These are phyloP conservation scores for Aspergillus ibericus DNA, from an alignment of 2,329 filamentous ascomycete genomes.

Conservation along the genomic window DNA sequence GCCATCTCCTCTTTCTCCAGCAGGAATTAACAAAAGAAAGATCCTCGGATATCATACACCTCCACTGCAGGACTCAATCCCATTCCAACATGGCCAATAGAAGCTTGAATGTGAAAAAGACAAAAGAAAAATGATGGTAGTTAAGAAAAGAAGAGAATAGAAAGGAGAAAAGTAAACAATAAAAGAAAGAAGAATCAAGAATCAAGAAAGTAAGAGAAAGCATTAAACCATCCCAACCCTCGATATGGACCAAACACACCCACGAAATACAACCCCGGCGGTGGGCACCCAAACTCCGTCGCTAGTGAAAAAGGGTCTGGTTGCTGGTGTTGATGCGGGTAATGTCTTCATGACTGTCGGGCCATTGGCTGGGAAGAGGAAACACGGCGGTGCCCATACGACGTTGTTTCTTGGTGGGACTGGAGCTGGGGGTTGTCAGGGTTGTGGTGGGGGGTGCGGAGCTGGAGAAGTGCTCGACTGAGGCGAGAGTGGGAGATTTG, in stretches of 20 bases:
- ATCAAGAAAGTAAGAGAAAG: neutral
- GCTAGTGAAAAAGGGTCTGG: slow-evolving; percentile 22
- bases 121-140: no score
- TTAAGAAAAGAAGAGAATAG: no score
- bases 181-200: no score
- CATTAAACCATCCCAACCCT: slow-evolving; percentile 1
- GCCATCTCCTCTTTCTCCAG: no score
- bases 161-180: no score
- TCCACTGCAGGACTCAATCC: no score
- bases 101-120: no score
- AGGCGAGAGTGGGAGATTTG: neutral
- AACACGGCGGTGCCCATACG: slow-evolving; percentile 16
- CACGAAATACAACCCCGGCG: slow-evolving; percentile 13
- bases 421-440: neutral
- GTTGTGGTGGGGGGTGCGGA: neutral
- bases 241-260: slow-evolving; percentile 17
- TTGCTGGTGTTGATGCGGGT: neutral
- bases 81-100: no score
- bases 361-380: slow-evolving; percentile 1
- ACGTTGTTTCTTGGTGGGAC: slow-evolving; percentile 11
- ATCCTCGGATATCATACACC: no score
- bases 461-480: neutral
- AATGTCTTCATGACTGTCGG: neutral
- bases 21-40: no score
- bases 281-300: slow-evolving; percentile 21